Conservation (phyloP, 768 basidiomycete genomes). For the Kwoniella botswanensis region DNA sequence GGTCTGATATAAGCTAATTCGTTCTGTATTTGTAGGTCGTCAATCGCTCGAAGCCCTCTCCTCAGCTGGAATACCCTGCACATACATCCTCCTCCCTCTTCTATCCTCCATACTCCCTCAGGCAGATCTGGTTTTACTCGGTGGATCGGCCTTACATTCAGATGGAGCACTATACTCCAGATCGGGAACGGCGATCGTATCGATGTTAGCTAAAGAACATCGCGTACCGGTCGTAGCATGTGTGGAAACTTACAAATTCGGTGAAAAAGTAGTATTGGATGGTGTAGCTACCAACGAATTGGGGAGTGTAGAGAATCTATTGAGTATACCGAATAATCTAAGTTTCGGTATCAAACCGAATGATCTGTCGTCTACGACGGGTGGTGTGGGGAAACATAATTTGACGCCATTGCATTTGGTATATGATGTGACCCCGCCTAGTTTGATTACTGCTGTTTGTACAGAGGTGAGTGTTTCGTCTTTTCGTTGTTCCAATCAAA, state of each 20-base stretch:
- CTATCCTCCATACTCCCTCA: slow-evolving; percentile 66
- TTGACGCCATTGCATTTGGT: slow-evolving; percentile 82
- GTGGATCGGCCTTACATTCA: slow-evolving; percentile 91
- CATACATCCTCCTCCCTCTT: slow-evolving; percentile 88
- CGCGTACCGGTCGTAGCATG: slow-evolving; percentile 94
- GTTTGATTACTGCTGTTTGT: slow-evolving; percentile 91
- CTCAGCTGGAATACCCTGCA: slow-evolving; percentile 75
- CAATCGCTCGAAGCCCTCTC: slow-evolving; percentile 73
- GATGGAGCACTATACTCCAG: slow-evolving; percentile 93
- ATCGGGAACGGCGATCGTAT: slow-evolving; percentile 92
- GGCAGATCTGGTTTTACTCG: slow-evolving; percentile 82
- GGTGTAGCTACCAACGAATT: slow-evolving; percentile 95
- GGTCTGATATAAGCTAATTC: not conserved
- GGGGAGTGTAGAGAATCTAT: slow-evolving; percentile 62
- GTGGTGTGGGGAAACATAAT: slow-evolving; percentile 9
- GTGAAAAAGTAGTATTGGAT: slow-evolving; percentile 88
- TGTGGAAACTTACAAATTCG: slow-evolving; percentile 98
- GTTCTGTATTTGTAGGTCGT: slow-evolving; percentile 67
- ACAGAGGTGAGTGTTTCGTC: slow-evolving; percentile 69
- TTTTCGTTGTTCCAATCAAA: not conserved
- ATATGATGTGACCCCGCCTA: slow-evolving; percentile 92
- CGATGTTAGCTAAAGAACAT: slow-evolving; percentile 90
- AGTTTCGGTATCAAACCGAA: slow-evolving; percentile 22
- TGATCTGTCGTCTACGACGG: slow-evolving; percentile 12
- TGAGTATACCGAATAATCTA: slow-evolving; percentile 23